Evolutionary conservation across 805 yeast genomes (phyloP), one percentile per base, ranked within the genome.

Genomic region (Hanseniaspora osmophila): DNA sequence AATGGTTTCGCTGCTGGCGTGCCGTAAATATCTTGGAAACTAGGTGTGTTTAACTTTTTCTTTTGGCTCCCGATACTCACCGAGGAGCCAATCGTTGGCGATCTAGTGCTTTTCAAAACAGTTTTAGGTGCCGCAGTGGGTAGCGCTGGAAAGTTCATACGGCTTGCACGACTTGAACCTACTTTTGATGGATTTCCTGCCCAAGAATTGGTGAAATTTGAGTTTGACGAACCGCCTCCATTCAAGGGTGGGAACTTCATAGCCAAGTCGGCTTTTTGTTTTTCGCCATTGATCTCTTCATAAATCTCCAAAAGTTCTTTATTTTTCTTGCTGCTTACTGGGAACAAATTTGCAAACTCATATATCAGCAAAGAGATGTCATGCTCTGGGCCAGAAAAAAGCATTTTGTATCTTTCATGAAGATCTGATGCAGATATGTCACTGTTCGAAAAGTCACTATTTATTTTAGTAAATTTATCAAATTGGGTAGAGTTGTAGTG

Each of bases 341-440:
- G 70, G 51, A 71, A 74, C 2, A 79, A 58, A 50, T 79, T 81
- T 3, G 78, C 63, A 44, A 80, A 64, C 51, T 83, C 90, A 45
- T 69, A 70, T 6, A 84, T 49, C 41, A 85, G 60, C 6, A 82
- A 58, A 47, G 70, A 65, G 13, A 79, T 59, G 47, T 66, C 58
- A 0, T 58, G 44, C 7, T 35, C 19, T 10, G 49, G 54, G 2
- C 54, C 50, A 0, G 54, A 57, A 52, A 84, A 83, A 10, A 84
- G 55, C 1, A 61, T 54, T 35, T 64, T 57, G 58, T 80, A 82
- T 3, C 64, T 59, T 2, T 54, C 52, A 13, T 74, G 55, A 22
- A 84, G 58, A 10, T 72, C 76, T 3, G 57, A 50, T 0, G 80
- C 78, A 6, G 70, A 59, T 1, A 81, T 51, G 17, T 65, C 62